Evolutionary conservation across 1,284 basidiomycete genomes (phyloP).

Genomic region (Prillingera fragicola): DNA sequence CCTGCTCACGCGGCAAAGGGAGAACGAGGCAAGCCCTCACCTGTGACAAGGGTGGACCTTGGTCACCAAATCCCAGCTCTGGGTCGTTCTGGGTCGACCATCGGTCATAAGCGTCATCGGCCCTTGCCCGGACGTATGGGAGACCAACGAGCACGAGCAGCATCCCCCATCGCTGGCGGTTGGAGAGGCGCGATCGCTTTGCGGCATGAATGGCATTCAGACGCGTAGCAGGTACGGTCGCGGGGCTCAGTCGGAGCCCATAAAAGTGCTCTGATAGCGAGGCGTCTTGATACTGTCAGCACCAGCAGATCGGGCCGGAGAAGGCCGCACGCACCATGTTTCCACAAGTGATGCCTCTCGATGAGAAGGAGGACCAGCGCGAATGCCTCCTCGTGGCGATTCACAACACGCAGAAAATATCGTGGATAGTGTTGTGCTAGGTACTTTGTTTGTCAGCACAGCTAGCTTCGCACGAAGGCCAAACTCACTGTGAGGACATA

Average conservation of each 20-base stretch:
- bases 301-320: no score
- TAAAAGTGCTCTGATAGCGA: slow-evolving; percentile 47
- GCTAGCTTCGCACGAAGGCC: not conserved
- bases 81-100: slow-evolving; percentile 45
- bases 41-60: slow-evolving; percentile 27
- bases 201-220: slow-evolving; percentile 12
- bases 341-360: slow-evolving; percentile 82
- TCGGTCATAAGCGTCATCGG: slow-evolving; percentile 83
- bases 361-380: slow-evolving; percentile 79
- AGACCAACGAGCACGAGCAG: slow-evolving; percentile 75
- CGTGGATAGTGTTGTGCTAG: slow-evolving; percentile 93
- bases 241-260: slow-evolving; percentile 28
- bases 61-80: slow-evolving; percentile 10
- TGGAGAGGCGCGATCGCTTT: slow-evolving; percentile 19
- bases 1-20: not conserved
- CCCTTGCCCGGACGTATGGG: slow-evolving; percentile 83
- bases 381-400: slow-evolving; percentile 94
- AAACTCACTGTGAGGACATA: slow-evolving; percentile 79
- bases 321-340: slow-evolving; percentile 57
- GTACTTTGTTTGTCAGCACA: slow-evolving; percentile 56
- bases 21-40: slow-evolving; percentile 3
- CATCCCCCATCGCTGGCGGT: slow-evolving; percentile 54
- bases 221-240: slow-evolving; percentile 28
- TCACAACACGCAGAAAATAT: slow-evolving; percentile 84
- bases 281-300: slow-evolving; percentile 29